Evolutionary conservation across 2,329 filamentous ascomycete species (phyloP).

Genomic region (Neurospora sp.): DNA sequence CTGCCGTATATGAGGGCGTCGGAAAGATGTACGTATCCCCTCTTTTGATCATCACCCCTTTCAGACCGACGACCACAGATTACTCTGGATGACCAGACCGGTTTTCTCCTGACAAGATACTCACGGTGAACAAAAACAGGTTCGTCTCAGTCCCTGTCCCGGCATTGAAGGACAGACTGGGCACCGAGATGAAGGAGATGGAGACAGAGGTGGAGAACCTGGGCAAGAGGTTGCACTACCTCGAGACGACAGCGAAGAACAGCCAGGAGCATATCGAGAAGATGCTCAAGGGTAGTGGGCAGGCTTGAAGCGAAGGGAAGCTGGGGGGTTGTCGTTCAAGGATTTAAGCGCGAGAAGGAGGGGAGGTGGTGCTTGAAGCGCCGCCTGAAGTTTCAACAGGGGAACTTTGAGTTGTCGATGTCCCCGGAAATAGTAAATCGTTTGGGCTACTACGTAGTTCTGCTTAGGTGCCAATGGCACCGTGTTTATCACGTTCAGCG

Average conservation of each 20-base stretch:
- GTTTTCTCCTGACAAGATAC: background rate
- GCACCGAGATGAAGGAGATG: conserved; percentile 62
- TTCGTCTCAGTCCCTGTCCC: conserved; percentile 72
- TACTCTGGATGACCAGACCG: background rate
- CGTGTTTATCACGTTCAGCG: background rate
- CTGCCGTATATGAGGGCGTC: conserved; percentile 84
- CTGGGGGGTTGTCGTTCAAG: background rate
- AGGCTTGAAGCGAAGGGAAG: conserved; percentile 8
- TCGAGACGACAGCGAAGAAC: conserved; percentile 93
- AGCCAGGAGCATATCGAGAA: conserved; percentile 85
- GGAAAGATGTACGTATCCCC: conserved; percentile 74
- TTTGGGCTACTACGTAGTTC: background rate
- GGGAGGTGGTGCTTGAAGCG: background rate
- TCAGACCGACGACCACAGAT: background rate
- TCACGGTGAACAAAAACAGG: conserved; percentile 40
- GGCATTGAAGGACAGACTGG: conserved; percentile 66
- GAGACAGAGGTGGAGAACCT: conserved; percentile 71
- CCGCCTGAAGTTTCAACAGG: background rate
- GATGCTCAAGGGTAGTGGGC: conserved; percentile 53
- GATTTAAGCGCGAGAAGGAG: background rate
- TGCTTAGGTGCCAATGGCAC: background rate
- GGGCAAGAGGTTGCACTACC: conserved; percentile 81
- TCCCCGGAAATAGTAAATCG: background rate
- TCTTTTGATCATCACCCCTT: background rate
- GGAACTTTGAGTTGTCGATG: background rate